Percentiles rank a stretch among this genome's conserved stretches.
Conservation (phyloP, 2,329 filamentous ascomycete species). For the Botrytis galanthina region DNA sequence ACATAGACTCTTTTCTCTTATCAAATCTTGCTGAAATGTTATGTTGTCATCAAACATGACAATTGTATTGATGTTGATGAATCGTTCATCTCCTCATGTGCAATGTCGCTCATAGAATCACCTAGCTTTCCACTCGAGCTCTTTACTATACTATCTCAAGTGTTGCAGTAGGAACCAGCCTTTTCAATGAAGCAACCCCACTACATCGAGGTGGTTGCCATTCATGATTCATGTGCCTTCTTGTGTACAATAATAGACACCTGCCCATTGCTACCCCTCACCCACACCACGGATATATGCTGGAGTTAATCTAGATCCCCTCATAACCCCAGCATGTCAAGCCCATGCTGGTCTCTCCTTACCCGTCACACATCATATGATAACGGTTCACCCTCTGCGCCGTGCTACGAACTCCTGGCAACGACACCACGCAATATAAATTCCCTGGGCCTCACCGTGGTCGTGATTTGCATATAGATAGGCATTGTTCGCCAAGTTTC, state of each 20-base stretch:
- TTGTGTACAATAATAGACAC: not conserved
- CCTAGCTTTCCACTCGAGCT: not conserved
- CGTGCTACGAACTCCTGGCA: conserved; percentile 1
- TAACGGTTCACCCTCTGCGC: conserved; percentile 3
- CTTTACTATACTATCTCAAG: not conserved
- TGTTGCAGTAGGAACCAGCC: not conserved
- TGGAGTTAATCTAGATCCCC: not conserved
- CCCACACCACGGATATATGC: not conserved
- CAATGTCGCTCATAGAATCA: not conserved
- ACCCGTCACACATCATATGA: not conserved
- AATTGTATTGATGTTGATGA: not conserved
- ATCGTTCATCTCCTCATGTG: not conserved
- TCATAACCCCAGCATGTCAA: not conserved
- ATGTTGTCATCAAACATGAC: not conserved
- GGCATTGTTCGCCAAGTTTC: not conserved
- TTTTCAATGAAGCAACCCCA: not conserved
- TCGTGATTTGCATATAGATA: not conserved
- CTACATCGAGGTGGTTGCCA: not conserved
- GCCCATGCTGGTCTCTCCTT: not conserved
- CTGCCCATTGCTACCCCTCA: not conserved
- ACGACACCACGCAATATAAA: not conserved
- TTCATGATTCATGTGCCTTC: not conserved
- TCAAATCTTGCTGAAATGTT: not conserved
- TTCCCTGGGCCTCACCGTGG: not conserved
- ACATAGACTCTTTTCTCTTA: not conserved